Evolutionary conservation across 177 flowering plant genomes (phyloP).

Genomic region (Tripterygium wilfordii): DNA sequence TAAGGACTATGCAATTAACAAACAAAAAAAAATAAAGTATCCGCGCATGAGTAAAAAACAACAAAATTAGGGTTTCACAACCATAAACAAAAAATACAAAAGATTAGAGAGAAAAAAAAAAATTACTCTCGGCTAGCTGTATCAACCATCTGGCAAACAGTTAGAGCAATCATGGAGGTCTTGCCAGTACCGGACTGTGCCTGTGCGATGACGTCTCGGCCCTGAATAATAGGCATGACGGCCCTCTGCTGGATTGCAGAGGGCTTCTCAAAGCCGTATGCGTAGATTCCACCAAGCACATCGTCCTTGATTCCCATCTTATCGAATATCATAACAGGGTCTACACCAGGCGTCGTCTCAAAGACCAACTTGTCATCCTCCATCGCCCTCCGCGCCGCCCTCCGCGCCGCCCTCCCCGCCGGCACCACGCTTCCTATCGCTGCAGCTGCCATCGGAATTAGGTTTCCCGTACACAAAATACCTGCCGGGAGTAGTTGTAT

Average conservation of each 20-base stretch:
- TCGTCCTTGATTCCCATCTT: slow-evolving; percentile 84
- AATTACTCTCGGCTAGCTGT: slow-evolving; percentile 59
- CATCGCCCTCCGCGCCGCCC: slow-evolving; percentile 2
- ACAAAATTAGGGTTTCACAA: slow-evolving; percentile 14
- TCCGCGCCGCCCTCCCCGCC: slow-evolving; percentile 4
- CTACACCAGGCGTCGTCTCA: slow-evolving; percentile 79
- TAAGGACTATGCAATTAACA: no score
- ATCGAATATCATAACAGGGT: slow-evolving; percentile 65
- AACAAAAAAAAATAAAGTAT: no score
- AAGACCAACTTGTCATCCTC: slow-evolving; percentile 61
- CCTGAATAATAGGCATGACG: slow-evolving; percentile 73
- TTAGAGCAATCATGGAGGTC: slow-evolving; percentile 92
- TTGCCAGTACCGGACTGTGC: slow-evolving; percentile 78
- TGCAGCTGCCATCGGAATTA: slow-evolving; percentile 6
- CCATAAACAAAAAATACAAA: neutral
- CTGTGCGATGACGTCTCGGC: slow-evolving; percentile 15
- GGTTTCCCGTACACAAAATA: no score
- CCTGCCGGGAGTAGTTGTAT: no score
- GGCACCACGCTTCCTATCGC: slow-evolving; percentile 5
- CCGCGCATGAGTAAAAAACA: no score
- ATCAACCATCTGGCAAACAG: slow-evolving; percentile 86
- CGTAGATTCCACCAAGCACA: slow-evolving; percentile 81
- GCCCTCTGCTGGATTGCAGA: slow-evolving; percentile 97
- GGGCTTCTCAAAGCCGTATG: slow-evolving; percentile 65
- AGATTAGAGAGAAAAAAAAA: neutral